phyloP scores from a whole-genome alignment of 129 eudicot genomes.

The Artemisia tridentata region DNA sequence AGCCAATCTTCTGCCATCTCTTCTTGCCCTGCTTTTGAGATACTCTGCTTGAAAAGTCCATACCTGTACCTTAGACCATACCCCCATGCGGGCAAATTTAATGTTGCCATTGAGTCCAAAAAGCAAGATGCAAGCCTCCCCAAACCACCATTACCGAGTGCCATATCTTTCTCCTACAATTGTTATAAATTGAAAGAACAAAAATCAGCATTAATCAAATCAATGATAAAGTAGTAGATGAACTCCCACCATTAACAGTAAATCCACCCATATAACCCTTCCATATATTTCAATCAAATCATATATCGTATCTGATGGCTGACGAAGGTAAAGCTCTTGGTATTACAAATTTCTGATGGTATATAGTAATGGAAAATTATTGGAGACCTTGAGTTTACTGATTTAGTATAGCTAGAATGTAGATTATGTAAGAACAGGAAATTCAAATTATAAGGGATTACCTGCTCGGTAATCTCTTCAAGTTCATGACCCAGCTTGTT shows the following conservation, averaged over 20 bases:
- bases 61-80: slow-evolving; percentile 95
- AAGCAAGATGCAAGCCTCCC: slow-evolving; percentile 99
- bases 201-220: background rate
- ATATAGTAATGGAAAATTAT: slow-evolving; percentile 13
- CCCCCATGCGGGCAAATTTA: slow-evolving; percentile 99
- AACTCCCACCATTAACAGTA: background rate
- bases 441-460: slow-evolving; percentile 19
- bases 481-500: slow-evolving; percentile 88
- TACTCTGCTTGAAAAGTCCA: slow-evolving; percentile 92
- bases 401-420: background rate
- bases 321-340: slow-evolving; percentile 13
- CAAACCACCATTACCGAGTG: slow-evolving; percentile 97
- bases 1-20: slow-evolving; percentile 98
- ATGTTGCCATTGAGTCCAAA: slow-evolving; percentile 96
- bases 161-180: slow-evolving; percentile 94
- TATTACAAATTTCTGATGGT: background rate
- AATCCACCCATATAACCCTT: background rate
- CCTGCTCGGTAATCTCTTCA: slow-evolving; percentile 92
- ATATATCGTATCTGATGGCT: background rate
- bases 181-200: background rate
- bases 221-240: background rate
- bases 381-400: slow-evolving; percentile 4
- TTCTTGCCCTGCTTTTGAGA: slow-evolving; percentile 83
- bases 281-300: background rate
- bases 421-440: slow-evolving; percentile 1